These are phyloP conservation scores for Thalassiosira profunda DNA, from an alignment of 108 stramenopile species.

Conservation along the genomic window DNA sequence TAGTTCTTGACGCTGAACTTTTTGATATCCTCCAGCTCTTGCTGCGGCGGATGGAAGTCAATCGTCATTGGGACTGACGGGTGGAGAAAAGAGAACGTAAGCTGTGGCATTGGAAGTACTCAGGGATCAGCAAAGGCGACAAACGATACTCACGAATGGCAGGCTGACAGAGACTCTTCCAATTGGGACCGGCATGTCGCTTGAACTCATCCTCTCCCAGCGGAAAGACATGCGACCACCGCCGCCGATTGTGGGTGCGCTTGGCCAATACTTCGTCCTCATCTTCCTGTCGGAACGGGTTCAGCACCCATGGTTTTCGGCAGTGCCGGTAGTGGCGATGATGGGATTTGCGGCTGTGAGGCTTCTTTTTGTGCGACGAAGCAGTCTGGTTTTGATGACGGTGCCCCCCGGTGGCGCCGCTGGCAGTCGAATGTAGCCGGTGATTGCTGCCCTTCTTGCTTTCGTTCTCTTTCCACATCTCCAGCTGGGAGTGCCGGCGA, in stretches of 20 bases:
- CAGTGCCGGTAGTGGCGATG: conserved; percentile 32
- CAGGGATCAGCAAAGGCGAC: no score
- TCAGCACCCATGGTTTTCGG: conserved; percentile 74
- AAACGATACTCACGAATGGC: no score
- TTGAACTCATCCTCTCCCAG: conserved; percentile 86
- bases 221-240: conserved; percentile 98
- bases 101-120: no score
- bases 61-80: conserved; percentile 97
- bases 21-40: conserved; percentile 71
- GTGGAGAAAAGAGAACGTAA: no score
- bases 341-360: not conserved
- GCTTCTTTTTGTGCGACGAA: not conserved
- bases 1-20: conserved; percentile 80
- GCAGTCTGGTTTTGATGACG: no score
- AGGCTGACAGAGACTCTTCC: conserved; percentile 96
- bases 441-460: not conserved
- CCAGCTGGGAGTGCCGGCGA: no score
- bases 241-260: conserved; percentile 95
- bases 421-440: no score
- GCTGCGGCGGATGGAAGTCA: conserved; percentile 94
- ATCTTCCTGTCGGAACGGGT: conserved; percentile 94
- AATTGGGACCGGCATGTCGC: conserved; percentile 91
- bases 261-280: conserved; percentile 90
- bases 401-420: no score
- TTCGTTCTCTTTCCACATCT: no score